These are phyloP conservation scores for Phytophthora colocasiae DNA, from an alignment of 352 stramenopile species.

Conservation along the genomic window DNA sequence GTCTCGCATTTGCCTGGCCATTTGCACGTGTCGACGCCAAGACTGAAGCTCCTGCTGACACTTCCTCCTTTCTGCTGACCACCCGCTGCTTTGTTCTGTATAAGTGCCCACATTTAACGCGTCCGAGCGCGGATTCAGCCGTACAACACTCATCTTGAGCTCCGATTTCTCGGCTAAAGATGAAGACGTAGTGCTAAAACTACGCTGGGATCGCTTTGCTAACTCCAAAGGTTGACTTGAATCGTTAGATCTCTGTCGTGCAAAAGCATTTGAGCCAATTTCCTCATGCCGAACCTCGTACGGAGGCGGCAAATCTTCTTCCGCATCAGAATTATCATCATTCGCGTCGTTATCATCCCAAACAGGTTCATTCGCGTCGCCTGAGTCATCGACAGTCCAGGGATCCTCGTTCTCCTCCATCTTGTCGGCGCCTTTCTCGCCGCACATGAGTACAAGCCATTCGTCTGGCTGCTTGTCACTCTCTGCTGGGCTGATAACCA, in stretches of 20 bases:
- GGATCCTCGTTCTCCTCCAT: slow-evolving; percentile 3
- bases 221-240: not conserved
- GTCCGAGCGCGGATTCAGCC: slow-evolving; percentile 20
- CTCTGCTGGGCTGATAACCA: slow-evolving; percentile 32
- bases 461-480: slow-evolving; percentile 18
- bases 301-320: slow-evolving; percentile 31
- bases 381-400: slow-evolving; percentile 6
- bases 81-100: slow-evolving; percentile 35
- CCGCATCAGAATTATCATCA: slow-evolving; percentile 4
- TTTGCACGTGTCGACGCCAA: slow-evolving; percentile 54
- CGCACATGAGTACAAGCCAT: slow-evolving; percentile 35
- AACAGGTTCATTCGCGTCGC: slow-evolving; percentile 12
- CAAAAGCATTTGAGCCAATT: not conserved
- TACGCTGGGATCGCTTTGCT: slow-evolving; percentile 8
- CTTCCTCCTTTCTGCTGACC: slow-evolving; percentile 48
- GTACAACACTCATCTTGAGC: slow-evolving; percentile 46
- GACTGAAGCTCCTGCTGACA: slow-evolving; percentile 50
- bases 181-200: slow-evolving; percentile 3
- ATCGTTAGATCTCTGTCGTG: not conserved
- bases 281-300: slow-evolving; percentile 10
- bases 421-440: slow-evolving; percentile 27
- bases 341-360: not conserved
- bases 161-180: slow-evolving; percentile 3
- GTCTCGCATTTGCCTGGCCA: slow-evolving; percentile 43
- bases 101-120: slow-evolving; percentile 12